Base-by-base conservation (phyloP, 2,329 filamentous ascomycete genomes). In the Sporothrix euskadiensis region DNA sequence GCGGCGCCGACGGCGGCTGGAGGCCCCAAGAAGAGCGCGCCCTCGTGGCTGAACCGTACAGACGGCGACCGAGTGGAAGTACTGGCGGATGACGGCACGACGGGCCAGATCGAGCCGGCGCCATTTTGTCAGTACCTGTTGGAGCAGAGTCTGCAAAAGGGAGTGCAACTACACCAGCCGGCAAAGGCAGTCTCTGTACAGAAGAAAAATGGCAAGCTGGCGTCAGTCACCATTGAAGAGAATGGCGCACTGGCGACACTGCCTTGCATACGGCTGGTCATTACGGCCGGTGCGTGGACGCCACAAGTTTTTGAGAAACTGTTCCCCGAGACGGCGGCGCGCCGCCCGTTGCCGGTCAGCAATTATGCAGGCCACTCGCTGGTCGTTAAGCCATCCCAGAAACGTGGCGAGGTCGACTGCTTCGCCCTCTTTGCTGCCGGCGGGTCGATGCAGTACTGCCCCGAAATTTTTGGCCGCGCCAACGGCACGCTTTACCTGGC, bases 281-380 rank as follows among this genome's bases (percentile, higher is more conserved):
- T 95, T 74, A 83, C 91, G 0, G 87, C 91, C 0, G 92, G 92
- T 3, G 87, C 89, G 3, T 95, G 93, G 92, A 91, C 91, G 0
- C 85, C 88, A 0, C 81, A 82, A 44, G 88, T 93, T n/a, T 91
- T 93, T 78, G 77, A 82, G 1, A 82, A 83, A 0, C 85, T 95
- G 19, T 94, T 95, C 78, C 69, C 63, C 2, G 65, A 39, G 1
- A 16, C 19, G 3, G 88, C 88, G 0, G 78, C 80, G 0, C 85
- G 0, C 2, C 78, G 85, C 1, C 79, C 82, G 12, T 81, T 94
- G 30, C 88, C 89, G 0, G 83, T 94, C 57, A 82, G 83, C 3
- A 85, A 88, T 22, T 82, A 94, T 5, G 91, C 91, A 0, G 93
- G 92, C 0, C 90, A 94, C 80, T 93, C 91, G 22, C 81, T 95